Percentiles rank a stretch among this genome's conserved stretches.
Conservation (phyloP, 257 asterid genomes). For the Coffea canephora region DNA sequence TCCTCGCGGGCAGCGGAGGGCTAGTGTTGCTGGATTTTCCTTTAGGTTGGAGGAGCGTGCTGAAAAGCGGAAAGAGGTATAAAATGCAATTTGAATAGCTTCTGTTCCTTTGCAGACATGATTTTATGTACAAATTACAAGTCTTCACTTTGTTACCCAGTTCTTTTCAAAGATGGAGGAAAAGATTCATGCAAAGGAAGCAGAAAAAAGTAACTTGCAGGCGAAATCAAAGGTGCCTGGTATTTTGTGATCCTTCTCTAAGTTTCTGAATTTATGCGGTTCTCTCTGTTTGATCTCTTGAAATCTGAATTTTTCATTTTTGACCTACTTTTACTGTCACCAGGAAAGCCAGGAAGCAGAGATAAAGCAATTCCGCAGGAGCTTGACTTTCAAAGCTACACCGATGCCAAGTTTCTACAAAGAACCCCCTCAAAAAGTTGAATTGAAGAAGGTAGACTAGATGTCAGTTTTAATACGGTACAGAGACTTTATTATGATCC, state of each 20-base stretch:
- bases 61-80: slow-evolving; percentile 75
- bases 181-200: slow-evolving; percentile 79
- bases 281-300: neutral
- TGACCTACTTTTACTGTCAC: slow-evolving; percentile 11
- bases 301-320: neutral
- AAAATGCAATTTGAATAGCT: neutral
- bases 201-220: slow-evolving; percentile 55
- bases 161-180: slow-evolving; percentile 84
- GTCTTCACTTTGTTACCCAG: slow-evolving; percentile 29
- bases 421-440: slow-evolving; percentile 75
- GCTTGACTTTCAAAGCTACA: slow-evolving; percentile 77
- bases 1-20: slow-evolving; percentile 46
- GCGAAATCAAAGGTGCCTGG: slow-evolving; percentile 72
- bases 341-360: slow-evolving; percentile 83
- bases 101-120: neutral
- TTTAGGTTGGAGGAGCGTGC: slow-evolving; percentile 80
- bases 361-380: slow-evolving; percentile 73
- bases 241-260: neutral
- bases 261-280: neutral
- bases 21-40: slow-evolving; percentile 51
- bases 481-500: no score
- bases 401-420: slow-evolving; percentile 93
- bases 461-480: neutral
- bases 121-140: neutral
- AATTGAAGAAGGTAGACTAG: slow-evolving; percentile 66